phyloP scores from a whole-genome alignment of 306 rosid species.

The Malus sylvestris region DNA sequence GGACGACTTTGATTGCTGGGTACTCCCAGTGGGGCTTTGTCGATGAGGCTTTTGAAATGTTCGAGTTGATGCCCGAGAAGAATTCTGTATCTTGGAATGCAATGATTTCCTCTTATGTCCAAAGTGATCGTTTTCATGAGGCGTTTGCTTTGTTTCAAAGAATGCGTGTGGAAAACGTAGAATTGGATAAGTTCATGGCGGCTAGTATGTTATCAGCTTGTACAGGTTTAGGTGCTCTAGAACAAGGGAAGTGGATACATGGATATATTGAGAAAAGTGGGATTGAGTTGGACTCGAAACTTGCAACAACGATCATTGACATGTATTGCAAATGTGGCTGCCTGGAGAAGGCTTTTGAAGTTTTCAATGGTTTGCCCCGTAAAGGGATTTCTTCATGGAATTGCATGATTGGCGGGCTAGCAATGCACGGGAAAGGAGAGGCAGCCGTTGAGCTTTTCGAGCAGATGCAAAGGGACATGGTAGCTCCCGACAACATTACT shows the following conservation, averaged over 20 bases:
- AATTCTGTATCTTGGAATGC: conserved; percentile 58
- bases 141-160: conserved; percentile 44
- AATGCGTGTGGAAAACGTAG: conserved; percentile 36
- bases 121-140: conserved; percentile 38
- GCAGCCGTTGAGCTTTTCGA: conserved; percentile 40
- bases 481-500: conserved; percentile 48
- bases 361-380: conserved; percentile 30
- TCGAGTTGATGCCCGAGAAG: conserved; percentile 43
- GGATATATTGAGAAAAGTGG: conserved; percentile 28
- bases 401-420: conserved; percentile 69
- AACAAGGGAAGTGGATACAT: conserved; percentile 68
- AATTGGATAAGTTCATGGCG: conserved; percentile 47
- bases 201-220: conserved; percentile 61
- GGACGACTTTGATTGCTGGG: conserved; percentile 53
- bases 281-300: conserved; percentile 48
- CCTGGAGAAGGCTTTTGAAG: conserved; percentile 41
- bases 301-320: conserved; percentile 50
- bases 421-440: conserved; percentile 61
- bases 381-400: conserved; percentile 57
- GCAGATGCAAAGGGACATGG: conserved; percentile 38
- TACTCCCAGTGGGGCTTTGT: conserved; percentile 37
- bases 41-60: conserved; percentile 42
- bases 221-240: conserved; percentile 52
- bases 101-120: conserved; percentile 54
- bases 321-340: conserved; percentile 75